phyloP scores from a whole-genome alignment of 768 basidiomycete species.

The Terana coerulea region DNA sequence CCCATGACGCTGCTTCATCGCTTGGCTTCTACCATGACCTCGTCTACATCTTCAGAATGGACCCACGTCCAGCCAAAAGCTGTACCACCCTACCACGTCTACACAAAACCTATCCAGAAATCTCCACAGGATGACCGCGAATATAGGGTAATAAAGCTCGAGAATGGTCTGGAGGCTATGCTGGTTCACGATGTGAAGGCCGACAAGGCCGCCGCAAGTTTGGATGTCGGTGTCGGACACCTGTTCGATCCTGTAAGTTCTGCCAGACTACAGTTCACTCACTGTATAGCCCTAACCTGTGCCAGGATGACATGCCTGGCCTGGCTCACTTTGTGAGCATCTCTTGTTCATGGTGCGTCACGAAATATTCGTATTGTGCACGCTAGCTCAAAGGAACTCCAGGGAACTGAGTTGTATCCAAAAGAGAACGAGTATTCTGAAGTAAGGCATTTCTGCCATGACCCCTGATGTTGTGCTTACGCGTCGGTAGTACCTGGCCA shows the following conservation, averaged over 20 bases:
- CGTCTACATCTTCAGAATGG: slow-evolving; percentile 9
- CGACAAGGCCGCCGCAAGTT: slow-evolving; percentile 92
- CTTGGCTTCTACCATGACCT: slow-evolving; percentile 6
- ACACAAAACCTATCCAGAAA: slow-evolving; percentile 58
- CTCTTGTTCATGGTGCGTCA: slow-evolving; percentile 85
- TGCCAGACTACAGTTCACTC: no score
- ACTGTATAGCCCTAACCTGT: background rate
- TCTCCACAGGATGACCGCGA: slow-evolving; percentile 75
- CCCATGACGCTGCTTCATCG: background rate
- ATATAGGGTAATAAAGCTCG: slow-evolving; percentile 78
- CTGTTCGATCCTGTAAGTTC: slow-evolving; percentile 81
- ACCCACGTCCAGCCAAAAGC: background rate
- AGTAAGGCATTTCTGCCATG: slow-evolving; percentile 33
- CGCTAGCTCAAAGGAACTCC: background rate
- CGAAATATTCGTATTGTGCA: background rate
- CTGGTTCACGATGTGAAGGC: slow-evolving; percentile 80
- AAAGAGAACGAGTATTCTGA: slow-evolving; percentile 94
- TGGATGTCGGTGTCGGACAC: slow-evolving; percentile 95
- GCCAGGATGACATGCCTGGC: slow-evolving; percentile 83
- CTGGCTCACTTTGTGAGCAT: slow-evolving; percentile 95
- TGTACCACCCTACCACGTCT: slow-evolving; percentile 31
- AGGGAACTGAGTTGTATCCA: slow-evolving; percentile 84
- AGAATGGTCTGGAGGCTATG: slow-evolving; percentile 85
- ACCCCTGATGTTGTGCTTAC: slow-evolving; percentile 12
- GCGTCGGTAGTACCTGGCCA: slow-evolving; percentile 59